Percentiles rank a stretch among this genome's conserved stretches.
Evolutionary conservation across 1,139 yeast genomes (phyloP).

Genomic region (Scheffersomyces stambukii): DNA sequence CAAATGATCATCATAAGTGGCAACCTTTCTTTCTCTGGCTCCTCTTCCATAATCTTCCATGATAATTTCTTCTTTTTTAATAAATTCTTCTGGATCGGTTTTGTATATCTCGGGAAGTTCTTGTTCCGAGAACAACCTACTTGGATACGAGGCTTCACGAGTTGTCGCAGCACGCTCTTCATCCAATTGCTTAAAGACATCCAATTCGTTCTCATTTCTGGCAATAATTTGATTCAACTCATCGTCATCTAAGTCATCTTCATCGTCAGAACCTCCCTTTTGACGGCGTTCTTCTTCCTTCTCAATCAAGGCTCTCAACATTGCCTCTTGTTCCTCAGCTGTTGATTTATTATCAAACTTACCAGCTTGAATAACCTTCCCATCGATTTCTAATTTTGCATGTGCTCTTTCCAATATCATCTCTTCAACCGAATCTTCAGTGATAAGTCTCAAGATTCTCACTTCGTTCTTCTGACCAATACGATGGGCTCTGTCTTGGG

Average conservation of each 20-base stretch:
- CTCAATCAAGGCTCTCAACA: slow-evolving; percentile 63
- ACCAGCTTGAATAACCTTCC: slow-evolving; percentile 87
- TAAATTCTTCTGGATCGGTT: slow-evolving; percentile 45
- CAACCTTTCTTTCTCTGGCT: slow-evolving; percentile 60
- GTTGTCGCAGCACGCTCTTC: slow-evolving; percentile 44
- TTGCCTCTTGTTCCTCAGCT: slow-evolving; percentile 78
- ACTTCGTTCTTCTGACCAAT: slow-evolving; percentile 89
- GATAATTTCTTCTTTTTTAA: slow-evolving; percentile 40
- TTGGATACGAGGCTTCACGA: slow-evolving; percentile 39
- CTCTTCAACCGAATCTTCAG: slow-evolving; percentile 81
- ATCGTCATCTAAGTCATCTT: slow-evolving; percentile 57
- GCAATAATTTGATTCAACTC: slow-evolving; percentile 72
- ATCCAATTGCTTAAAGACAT: slow-evolving; percentile 52
- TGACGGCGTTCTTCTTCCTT: slow-evolving; percentile 62
- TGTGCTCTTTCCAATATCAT: slow-evolving; percentile 79
- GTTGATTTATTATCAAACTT: slow-evolving; percentile 80
- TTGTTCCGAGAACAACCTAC: slow-evolving; percentile 52
- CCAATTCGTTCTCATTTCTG: slow-evolving; percentile 58
- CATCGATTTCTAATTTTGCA: slow-evolving; percentile 79
- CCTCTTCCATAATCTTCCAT: slow-evolving; percentile 56
- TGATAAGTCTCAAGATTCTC: slow-evolving; percentile 71
- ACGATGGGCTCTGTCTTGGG: slow-evolving; percentile 88
- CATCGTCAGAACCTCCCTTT: slow-evolving; percentile 30
- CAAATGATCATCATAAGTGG: slow-evolving; percentile 61
- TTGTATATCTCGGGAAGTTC: slow-evolving; percentile 67